Evolutionary conservation across 2,329 filamentous ascomycete species (phyloP).

Genomic region (Paraphoma chrysanthemicola): DNA sequence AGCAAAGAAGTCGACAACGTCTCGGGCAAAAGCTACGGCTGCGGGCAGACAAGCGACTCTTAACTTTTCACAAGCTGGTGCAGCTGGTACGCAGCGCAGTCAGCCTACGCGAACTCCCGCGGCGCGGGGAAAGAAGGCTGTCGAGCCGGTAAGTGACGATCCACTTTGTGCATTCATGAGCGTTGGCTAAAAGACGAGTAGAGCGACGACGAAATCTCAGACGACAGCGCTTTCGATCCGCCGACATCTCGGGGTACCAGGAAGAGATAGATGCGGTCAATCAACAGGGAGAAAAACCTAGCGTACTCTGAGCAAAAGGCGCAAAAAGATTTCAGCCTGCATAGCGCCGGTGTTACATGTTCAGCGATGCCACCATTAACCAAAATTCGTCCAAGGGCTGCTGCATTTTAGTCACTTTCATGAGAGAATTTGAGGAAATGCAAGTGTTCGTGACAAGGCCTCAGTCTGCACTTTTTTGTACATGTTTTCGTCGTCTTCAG

Average conservation of each 20-base stretch:
- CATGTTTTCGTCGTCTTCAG: no score
- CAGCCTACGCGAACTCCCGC: constrained; percentile 33
- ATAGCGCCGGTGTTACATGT: constrained; percentile 34
- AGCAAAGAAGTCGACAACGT: constrained; percentile 31
- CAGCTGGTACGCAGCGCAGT: constrained; percentile 42
- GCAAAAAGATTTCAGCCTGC: constrained; percentile 5
- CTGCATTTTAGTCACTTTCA: no score
- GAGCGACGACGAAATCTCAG: constrained; percentile 52
- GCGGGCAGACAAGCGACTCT: constrained; percentile 49
- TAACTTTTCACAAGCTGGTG: constrained; percentile 50
- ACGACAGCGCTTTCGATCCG: constrained; percentile 51
- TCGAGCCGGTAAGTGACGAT: constrained; percentile 48
- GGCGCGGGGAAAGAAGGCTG: constrained; percentile 38
- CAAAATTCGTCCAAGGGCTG: no score
- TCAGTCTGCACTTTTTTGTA: no score
- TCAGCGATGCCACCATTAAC: background rate
- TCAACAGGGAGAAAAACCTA: background rate
- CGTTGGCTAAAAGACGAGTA: constrained; percentile 19
- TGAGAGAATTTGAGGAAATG: no score
- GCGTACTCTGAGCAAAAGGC: no score
- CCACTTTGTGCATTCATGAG: background rate
- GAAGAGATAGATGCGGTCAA: constrained; percentile 24
- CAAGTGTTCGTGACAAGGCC: no score
- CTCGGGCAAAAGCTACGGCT: constrained; percentile 24
- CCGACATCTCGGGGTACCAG: constrained; percentile 33